These are phyloP conservation scores for Termitomyces titanicus DNA, from an alignment of 768 basidiomycete species.

Conservation along the genomic window DNA sequence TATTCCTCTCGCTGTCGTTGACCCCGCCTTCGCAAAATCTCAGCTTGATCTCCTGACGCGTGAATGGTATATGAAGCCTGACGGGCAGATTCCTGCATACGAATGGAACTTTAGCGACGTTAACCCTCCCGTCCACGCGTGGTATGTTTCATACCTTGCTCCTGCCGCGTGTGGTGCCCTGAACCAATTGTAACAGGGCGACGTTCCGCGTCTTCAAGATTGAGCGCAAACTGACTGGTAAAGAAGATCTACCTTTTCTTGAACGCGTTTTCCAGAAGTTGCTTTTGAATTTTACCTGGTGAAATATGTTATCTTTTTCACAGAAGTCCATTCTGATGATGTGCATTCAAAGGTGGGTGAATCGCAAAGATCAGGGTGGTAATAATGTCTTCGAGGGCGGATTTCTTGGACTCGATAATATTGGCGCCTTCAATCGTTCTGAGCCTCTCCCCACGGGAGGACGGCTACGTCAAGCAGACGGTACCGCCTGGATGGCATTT, in stretches of 20 bases:
- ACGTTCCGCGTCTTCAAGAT: conserved; percentile 99
- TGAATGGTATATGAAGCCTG: conserved; percentile 99
- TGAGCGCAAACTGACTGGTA: conserved; percentile 91
- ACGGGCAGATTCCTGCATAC: conserved; percentile 97
- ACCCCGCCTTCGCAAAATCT: conserved; percentile 94
- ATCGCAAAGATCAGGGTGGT: conserved; percentile 93
- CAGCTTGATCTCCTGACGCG: conserved; percentile 94
- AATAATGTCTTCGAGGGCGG: conserved; percentile 98
- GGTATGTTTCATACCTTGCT: conserved; percentile 40
- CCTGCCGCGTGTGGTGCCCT: too few species aligned
- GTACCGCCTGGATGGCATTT: conserved; percentile 99
- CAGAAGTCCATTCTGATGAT: background rate
- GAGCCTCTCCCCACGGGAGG: conserved; percentile 97
- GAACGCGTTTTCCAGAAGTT: conserved; percentile 99
- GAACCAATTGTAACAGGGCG: conserved; percentile 48
- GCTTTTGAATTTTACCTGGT: conserved; percentile 96
- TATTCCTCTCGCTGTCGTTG: conserved; percentile 94
- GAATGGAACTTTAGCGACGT: conserved; percentile 99
- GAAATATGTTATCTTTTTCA: conserved; percentile 13
- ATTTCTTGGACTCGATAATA: conserved; percentile 97
- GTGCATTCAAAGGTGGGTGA: conserved; percentile 77
- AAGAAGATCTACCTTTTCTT: conserved; percentile 87
- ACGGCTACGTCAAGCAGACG: conserved; percentile 91
- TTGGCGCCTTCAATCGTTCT: conserved; percentile 96
- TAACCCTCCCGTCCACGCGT: conserved; percentile 98